phyloP scores from a whole-genome alignment of 208 protist species.

The Acanthamoeba sp. region DNA sequence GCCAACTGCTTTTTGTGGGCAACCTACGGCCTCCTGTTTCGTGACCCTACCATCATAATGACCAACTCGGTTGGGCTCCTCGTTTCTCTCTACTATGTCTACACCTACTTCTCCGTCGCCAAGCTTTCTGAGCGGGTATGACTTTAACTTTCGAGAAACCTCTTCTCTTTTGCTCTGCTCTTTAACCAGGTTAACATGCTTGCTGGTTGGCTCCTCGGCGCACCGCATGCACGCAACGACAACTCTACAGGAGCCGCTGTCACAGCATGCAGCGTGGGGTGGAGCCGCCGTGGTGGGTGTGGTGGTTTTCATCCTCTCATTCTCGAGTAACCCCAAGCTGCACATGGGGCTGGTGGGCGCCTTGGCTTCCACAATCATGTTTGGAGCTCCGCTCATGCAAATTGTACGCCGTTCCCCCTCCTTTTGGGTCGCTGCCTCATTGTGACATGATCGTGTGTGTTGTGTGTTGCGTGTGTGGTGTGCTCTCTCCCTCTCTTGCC shows the following conservation, averaged over 20 bases:
- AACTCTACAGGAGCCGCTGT: background rate
- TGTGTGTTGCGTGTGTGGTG: too few species aligned
- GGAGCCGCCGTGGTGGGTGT: background rate
- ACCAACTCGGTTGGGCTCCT: background rate
- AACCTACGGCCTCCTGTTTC: slow-evolving; percentile 6
- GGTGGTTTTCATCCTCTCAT: background rate
- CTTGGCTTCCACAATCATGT: slow-evolving; percentile 10
- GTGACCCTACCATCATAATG: slow-evolving; percentile 11
- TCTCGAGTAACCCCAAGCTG: background rate
- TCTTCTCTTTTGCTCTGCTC: too few species aligned
- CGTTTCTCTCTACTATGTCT: slow-evolving; percentile 47
- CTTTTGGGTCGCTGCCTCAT: too few species aligned
- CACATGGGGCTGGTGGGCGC: background rate
- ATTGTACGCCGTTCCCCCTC: background rate
- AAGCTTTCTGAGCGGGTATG: background rate
- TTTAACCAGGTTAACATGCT: too few species aligned
- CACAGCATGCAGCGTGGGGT: background rate
- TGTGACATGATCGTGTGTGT: too few species aligned
- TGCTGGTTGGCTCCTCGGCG: too few species aligned
- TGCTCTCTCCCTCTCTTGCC: too few species aligned
- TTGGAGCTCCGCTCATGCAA: background rate
- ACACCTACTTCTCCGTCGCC: background rate
- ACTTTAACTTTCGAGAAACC: background rate
- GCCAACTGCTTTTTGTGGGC: slow-evolving; percentile 43
- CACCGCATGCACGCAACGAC: background rate